Evolutionary conservation across 176 grass and related monocot genomes (phyloP).

Genomic region (Rhynchospora tenuis): DNA sequence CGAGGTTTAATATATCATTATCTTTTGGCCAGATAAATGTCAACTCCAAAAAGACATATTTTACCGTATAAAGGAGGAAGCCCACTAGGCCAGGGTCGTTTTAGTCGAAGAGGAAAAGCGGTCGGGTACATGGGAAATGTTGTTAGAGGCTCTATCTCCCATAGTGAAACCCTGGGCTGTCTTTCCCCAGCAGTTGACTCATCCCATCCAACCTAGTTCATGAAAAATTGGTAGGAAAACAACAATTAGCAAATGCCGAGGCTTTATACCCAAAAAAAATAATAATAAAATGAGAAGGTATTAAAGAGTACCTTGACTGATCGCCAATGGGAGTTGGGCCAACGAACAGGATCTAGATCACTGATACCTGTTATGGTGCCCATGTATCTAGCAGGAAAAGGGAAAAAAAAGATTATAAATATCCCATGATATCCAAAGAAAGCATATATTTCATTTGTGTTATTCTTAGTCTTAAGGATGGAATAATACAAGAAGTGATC

Average conservation of each 20-base stretch:
- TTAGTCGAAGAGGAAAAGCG: slow-evolving; percentile 79
- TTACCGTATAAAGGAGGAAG: slow-evolving; percentile 57
- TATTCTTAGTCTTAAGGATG: not conserved
- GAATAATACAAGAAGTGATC: not conserved
- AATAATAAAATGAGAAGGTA: slow-evolving; percentile 3
- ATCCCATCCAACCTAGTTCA: slow-evolving; percentile 86
- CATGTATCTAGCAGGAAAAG: slow-evolving; percentile 74
- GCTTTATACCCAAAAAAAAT: not conserved
- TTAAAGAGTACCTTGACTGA: slow-evolving; percentile 65
- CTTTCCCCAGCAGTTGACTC: slow-evolving; percentile 93
- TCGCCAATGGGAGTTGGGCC: slow-evolving; percentile 91
- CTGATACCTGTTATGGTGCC: slow-evolving; percentile 85
- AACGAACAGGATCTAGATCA: slow-evolving; percentile 75
- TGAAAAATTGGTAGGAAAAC: not conserved
- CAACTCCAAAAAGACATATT: slow-evolving; percentile 30
- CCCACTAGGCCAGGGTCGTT: slow-evolving; percentile 79
- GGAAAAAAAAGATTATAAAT: slow-evolving; percentile 19
- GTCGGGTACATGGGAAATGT: slow-evolving; percentile 96
- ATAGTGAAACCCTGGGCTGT: slow-evolving; percentile 81
- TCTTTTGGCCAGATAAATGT: slow-evolving; percentile 13
- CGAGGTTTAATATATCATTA: not conserved
- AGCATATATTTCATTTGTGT: not conserved
- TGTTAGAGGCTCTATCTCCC: slow-evolving; percentile 91
- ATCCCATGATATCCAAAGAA: not conserved
- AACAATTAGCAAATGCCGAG: not conserved